These are phyloP conservation scores for Neopestalotiopsis sp. DNA, from an alignment of 2,329 filamentous ascomycete species.

Conservation along the genomic window DNA sequence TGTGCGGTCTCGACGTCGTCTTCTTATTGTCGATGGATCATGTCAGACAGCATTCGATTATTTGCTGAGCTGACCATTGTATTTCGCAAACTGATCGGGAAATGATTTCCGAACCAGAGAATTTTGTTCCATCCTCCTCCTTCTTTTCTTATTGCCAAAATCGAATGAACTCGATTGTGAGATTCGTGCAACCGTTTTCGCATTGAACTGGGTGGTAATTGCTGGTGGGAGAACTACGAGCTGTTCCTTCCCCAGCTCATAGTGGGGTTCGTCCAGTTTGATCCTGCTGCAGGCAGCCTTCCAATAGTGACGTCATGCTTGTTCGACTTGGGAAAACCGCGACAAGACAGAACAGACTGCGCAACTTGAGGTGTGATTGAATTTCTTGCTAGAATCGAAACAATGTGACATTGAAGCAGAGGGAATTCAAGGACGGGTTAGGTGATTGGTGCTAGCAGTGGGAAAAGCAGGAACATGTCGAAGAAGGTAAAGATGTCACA, in stretches of 20 bases:
- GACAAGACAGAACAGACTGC: background rate
- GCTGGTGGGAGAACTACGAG: background rate
- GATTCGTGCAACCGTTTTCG: too few relatives aligned
- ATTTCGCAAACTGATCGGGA: too few relatives aligned
- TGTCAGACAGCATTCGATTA: too few relatives aligned
- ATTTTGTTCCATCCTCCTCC: too few relatives aligned
- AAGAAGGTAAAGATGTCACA: background rate
- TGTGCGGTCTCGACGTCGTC: too few relatives aligned
- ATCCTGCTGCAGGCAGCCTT: background rate
- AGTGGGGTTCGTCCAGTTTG: background rate
- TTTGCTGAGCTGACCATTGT: too few relatives aligned
- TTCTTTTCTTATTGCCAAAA: too few relatives aligned
- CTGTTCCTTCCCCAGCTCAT: background rate
- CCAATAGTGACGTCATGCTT: background rate
- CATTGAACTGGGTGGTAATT: too few relatives aligned
- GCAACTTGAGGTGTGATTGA: background rate
- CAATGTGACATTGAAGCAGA: background rate
- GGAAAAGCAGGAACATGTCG: background rate
- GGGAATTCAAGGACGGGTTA: background rate
- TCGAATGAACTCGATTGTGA: too few relatives aligned
- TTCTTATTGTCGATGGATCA: too few relatives aligned
- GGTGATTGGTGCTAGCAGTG: background rate
- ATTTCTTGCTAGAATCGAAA: background rate
- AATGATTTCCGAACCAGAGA: too few relatives aligned
- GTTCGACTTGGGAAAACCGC: background rate